These are phyloP conservation scores for Ogataea trehaloabstinens DNA, from an alignment of 805 yeast genomes.

Conservation along the genomic window DNA sequence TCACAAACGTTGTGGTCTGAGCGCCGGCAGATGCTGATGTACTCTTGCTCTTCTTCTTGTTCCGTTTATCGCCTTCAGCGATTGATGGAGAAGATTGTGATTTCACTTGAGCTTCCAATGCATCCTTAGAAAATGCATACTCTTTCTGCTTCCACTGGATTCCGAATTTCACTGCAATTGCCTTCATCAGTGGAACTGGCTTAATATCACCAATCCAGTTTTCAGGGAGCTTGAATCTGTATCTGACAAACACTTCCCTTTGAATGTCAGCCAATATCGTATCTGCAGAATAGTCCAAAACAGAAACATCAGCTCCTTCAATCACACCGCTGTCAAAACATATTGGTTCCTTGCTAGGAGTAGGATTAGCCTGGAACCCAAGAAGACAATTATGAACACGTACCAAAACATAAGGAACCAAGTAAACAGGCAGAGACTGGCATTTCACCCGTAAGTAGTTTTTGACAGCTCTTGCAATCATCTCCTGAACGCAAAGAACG, in stretches of 20 bases:
- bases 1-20: conserved; percentile 42
- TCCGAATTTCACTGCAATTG: conserved; percentile 75
- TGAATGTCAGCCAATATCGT: conserved; percentile 43
- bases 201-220: conserved; percentile 44
- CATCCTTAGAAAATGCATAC: conserved; percentile 48
- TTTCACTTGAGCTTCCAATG: conserved; percentile 30
- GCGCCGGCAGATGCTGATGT: conserved; percentile 14
- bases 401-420: conserved; percentile 59
- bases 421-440: conserved; percentile 44
- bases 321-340: conserved; percentile 42
- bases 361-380: conserved; percentile 45
- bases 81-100: conserved; percentile 19
- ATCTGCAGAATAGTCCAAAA: conserved; percentile 42
- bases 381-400: conserved; percentile 72
- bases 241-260: conserved; percentile 59
- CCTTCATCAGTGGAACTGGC: conserved; percentile 53
- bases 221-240: conserved; percentile 54
- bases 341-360: conserved; percentile 39
- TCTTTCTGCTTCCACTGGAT: conserved; percentile 70
- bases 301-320: conserved; percentile 37
- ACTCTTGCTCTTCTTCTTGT: conserved; percentile 30
- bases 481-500: conserved; percentile 55
- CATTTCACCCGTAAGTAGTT: conserved; percentile 60
- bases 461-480: conserved; percentile 77
- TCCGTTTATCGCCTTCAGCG: conserved; percentile 18